Conservation (phyloP, 208 protist species). For the Crithidia sp. region DNA sequence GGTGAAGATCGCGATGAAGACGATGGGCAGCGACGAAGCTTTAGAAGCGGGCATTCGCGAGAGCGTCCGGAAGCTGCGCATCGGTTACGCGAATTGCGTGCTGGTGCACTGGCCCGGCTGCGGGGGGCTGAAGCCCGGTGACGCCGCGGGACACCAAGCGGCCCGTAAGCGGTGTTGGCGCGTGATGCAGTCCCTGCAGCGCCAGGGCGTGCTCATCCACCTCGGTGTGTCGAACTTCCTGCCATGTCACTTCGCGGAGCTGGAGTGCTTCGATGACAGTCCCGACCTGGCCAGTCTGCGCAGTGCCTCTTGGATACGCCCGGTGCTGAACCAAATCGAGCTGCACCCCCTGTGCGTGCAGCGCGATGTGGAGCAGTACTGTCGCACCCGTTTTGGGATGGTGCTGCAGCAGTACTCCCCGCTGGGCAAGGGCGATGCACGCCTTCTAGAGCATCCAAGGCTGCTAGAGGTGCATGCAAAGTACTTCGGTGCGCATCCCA, state of each 20-base stretch:
- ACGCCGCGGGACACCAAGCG: conserved; percentile 49
- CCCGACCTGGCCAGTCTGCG: background rate
- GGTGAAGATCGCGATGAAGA: conserved; percentile 79
- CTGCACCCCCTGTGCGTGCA: conserved; percentile 87
- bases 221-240: conserved; percentile 89
- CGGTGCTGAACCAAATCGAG: conserved; percentile 86
- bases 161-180: conserved; percentile 73
- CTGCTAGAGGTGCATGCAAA: conserved; percentile 44
- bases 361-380: conserved; percentile 58
- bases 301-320: background rate
- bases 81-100: conserved; percentile 76
- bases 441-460: conserved; percentile 54
- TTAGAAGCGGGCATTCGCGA: conserved; percentile 52
- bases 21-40: conserved; percentile 42
- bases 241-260: conserved; percentile 64
- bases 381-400: conserved; percentile 47
- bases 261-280: conserved; percentile 26
- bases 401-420: conserved; percentile 88
- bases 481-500: conserved; percentile 27
- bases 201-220: conserved; percentile 51
- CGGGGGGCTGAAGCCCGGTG: conserved; percentile 50
- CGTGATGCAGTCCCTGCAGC: conserved; percentile 62
- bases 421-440: conserved; percentile 55
- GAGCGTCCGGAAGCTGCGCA: conserved; percentile 64
- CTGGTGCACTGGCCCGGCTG: conserved; percentile 89